Base-by-base conservation (phyloP, 2,329 filamentous ascomycete genomes). In the Fusarium redolens region DNA sequence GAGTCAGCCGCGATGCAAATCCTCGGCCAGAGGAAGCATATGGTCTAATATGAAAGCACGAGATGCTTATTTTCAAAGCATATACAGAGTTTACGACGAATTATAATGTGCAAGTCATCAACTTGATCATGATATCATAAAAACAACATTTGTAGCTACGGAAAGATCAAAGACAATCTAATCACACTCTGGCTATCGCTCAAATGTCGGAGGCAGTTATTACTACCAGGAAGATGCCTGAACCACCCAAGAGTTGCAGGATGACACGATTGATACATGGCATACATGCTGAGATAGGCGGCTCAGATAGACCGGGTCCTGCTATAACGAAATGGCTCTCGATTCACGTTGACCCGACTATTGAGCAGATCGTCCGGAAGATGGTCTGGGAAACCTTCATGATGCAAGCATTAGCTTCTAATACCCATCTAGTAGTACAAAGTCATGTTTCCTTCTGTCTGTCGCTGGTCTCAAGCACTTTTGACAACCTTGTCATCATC, bases 401-500 rank as follows among this genome's bases (percentile, higher is more conserved):
- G 71, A 70, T 76, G 68, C 65, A 68, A 77, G 68, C 66, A 73
- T 73, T 69, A 69, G 57, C 68, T 68, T 70, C 76, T 66, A 70
- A 65, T 52, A 65, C 72, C 69, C 69, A 66, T 75, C 73, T 84
- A 81, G 77, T 81, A 77, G 77, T 84, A 84, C 82, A 84, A 67
- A 74, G 63, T 73, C 76, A 75, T 72, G 69, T 76, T 75, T 73
- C 72, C 68, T 68, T 69, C 65, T 66, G 65, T 72, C 52, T 54
- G 38, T 57, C 33, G 61, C 51, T 56, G 52, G 54, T 20, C 30
- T 86, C 80, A 92, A 78, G 90, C 87, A 76, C 86, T 83, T 82
- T 88, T 89, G 41, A 92, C 90, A 66, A 92, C 85, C 83, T 91
- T 91, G 84, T 93, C 92, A 81, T 97, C 94, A 81, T 96, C 92